Conservation (phyloP, 75 land plant genomes). For the Cunninghamia lanceolata region DNA sequence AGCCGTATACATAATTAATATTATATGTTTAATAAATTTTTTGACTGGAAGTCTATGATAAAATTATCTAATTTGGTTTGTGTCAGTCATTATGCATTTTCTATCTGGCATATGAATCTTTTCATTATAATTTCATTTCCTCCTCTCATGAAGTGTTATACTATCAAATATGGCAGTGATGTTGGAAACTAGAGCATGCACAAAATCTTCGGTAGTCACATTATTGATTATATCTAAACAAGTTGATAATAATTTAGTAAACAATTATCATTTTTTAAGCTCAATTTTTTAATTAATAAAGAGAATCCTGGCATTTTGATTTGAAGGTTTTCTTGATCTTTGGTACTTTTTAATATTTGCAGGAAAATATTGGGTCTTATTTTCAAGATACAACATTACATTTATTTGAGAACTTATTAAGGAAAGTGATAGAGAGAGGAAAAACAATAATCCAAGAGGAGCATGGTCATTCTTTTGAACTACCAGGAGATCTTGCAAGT, state of each 20-base stretch:
- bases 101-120: neutral
- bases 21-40: neutral
- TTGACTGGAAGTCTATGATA: neutral
- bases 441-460: neutral
- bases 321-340: neutral
- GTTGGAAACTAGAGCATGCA: neutral
- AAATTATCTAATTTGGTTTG: neutral
- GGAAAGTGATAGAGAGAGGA: neutral
- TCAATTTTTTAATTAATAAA: neutral
- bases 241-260: neutral
- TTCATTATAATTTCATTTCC: neutral
- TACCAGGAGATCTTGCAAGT: neutral
- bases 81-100: neutral
- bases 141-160: neutral
- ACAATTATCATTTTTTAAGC: neutral
- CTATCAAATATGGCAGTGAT: neutral
- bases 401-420: conserved; percentile 9
- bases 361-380: conserved; percentile 1
- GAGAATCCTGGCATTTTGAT: neutral
- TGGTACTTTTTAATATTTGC: neutral
- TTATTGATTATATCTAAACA: neutral
- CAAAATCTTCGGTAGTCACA: neutral
- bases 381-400: conserved; percentile 5
- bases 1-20: neutral
- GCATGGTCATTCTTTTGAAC: neutral